A percentile compares a stretch with the other conserved stretches of the same genome.
phyloP scores from a whole-genome alignment of 306 rosid genomes.

The Albizia julibrissin region DNA sequence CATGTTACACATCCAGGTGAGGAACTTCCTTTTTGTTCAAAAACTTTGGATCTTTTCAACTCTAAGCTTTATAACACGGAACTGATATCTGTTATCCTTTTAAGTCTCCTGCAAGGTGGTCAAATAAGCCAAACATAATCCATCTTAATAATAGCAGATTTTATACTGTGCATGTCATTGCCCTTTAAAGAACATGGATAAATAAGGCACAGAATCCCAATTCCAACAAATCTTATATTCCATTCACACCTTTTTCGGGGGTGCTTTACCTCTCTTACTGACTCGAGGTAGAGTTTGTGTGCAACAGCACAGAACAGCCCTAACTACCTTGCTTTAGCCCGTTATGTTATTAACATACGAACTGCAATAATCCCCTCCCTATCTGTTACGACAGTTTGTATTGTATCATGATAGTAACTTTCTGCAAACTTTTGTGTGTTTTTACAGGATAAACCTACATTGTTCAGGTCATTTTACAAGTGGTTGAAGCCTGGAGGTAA shows the following conservation, averaged over 20 bases:
- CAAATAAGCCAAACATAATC: background rate
- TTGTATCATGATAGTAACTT: background rate
- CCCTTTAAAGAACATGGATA: background rate
- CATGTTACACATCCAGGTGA: constrained; percentile 84
- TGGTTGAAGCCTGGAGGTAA: constrained; percentile 98
- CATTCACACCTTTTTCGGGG: background rate
- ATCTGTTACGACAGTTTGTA: constrained; percentile 5
- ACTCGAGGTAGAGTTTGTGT: background rate
- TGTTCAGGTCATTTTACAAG: constrained; percentile 72
- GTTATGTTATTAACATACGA: background rate
- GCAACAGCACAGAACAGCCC: background rate
- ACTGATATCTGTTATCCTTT: constrained; percentile 7
- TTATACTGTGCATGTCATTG: background rate
- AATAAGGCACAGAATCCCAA: background rate
- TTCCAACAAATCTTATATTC: background rate
- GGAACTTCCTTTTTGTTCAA: constrained; percentile 5
- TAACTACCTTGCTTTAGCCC: background rate
- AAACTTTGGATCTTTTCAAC: constrained; percentile 4
- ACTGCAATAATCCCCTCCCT: background rate
- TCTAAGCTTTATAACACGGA: constrained; percentile 12
- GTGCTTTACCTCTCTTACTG: background rate
- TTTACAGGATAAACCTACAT: constrained; percentile 74
- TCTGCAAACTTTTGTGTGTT: constrained; percentile 20
- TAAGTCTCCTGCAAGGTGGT: background rate
- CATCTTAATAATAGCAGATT: background rate